Base-by-base conservation (phyloP, 495 filamentous ascomycete species). In the Platismatia glauca region DNA sequence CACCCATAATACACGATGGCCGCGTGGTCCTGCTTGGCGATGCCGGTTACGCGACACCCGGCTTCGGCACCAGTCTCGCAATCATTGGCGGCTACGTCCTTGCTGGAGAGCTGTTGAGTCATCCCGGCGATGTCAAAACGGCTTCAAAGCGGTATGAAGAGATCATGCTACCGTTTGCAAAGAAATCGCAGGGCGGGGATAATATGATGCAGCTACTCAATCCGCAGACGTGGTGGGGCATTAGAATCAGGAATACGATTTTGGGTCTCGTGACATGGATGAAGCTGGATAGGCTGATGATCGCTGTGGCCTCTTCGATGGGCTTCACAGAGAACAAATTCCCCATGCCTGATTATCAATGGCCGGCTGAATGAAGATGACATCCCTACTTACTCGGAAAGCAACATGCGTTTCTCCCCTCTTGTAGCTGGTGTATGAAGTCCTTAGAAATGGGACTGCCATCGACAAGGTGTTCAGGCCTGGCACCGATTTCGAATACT, bases 31-130 rank as follows among this genome's bases (percentile, higher is more conserved):
- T 65, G 29, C 61, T 65, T n/a, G 63, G 63, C 24, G 63, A 65
- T 56, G 63, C 63, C n/a, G 63, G 41, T 13, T 56, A 65, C 33
- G 50, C 63, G 20, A 33, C 55, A 34, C 55, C 53, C 31, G 68
- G 67, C 24, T 27, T 68, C 48, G 68, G 68, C 33, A 70, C 68
- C 16, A 69, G 55, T 62, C 60, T 66, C 43, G 67, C 67, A 31
- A 69, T 70, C 31, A 61, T 64, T 9, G 64, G 68, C 24, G 67
- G 55, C 20, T 70, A 68, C 38, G 61, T 68, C n/a, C 60, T 70
- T 27, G 68, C 66, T n/a, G 68, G 68, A 31, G 68, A 70, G 66
- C 58, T 70, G 16, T 46, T 60, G 38, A 56, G 20, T 35, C 24
- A 48, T 55, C 24, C n/a, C 34, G 55, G 60, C 22, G 66, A 70